Evolutionary conservation across 345 rosid genomes (phyloP).

Genomic region (Lepidium aucheri): DNA sequence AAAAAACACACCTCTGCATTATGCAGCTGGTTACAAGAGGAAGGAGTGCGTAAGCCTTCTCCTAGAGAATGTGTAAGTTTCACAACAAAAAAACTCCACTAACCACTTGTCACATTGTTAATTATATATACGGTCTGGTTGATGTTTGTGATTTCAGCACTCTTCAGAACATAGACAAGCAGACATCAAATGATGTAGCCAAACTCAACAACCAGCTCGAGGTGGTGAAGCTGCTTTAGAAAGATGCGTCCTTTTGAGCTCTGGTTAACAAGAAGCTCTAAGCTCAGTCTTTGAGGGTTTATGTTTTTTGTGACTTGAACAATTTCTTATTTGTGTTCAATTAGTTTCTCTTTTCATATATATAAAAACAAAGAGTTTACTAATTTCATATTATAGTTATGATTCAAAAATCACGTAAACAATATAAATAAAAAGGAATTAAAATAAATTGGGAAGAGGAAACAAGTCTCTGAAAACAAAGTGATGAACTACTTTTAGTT

Average conservation of each 20-base stretch:
- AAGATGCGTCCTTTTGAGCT: conserved; percentile 82
- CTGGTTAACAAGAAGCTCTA: not conserved
- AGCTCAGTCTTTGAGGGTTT: conserved; percentile 12
- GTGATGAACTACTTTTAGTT: too few species aligned
- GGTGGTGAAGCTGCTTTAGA: conserved; percentile 86
- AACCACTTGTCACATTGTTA: not conserved
- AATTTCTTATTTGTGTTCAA: not conserved
- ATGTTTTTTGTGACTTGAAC: conserved; percentile 8
- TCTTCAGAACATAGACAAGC: conserved; percentile 89
- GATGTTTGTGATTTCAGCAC: conserved; percentile 42
- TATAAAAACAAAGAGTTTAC: too few species aligned
- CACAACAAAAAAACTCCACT: not conserved
- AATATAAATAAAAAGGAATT: too few species aligned
- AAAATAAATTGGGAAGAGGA: too few species aligned
- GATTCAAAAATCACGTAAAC: too few species aligned
- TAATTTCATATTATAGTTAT: too few species aligned
- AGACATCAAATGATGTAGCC: conserved; percentile 94
- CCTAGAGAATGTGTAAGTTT: conserved; percentile 84
- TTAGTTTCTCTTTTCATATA: conserved; percentile 3
- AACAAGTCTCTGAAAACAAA: too few species aligned
- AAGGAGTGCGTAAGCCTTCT: conserved; percentile 92
- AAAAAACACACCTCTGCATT: conserved; percentile 96
- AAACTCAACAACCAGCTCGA: conserved; percentile 91
- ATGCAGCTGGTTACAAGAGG: conserved; percentile 95
- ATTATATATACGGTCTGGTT: not conserved